Evolutionary conservation across 768 basidiomycete species (phyloP).

Genomic region (Lenzites betulinus): DNA sequence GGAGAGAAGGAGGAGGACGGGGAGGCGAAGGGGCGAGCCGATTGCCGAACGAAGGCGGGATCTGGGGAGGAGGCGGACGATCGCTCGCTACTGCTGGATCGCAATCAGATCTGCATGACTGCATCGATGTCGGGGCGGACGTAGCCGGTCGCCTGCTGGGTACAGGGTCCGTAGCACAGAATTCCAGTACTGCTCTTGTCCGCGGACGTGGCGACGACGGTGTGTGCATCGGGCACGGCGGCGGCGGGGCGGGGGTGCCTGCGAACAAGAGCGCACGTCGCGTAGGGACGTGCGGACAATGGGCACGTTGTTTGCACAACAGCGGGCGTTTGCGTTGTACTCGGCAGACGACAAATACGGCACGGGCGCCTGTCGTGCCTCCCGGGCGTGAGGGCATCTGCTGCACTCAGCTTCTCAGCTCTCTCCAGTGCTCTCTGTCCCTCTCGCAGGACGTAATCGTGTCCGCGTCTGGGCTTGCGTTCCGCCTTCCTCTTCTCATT

Average conservation of each 20-base stretch:
- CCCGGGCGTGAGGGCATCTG: slow-evolving; percentile 5
- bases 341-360: slow-evolving; percentile 10
- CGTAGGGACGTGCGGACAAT: slow-evolving; percentile 9
- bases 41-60: slow-evolving; percentile 7
- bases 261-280: neutral
- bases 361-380: neutral
- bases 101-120: slow-evolving; percentile 24
- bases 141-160: slow-evolving; percentile 8
- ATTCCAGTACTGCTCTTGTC: neutral
- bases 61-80: slow-evolving; percentile 4
- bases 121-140: slow-evolving; percentile 17
- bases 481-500: slow-evolving; percentile 27
- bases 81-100: slow-evolving; percentile 15
- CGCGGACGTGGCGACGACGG: neutral
- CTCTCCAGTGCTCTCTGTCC: slow-evolving; percentile 12
- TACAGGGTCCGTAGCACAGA: slow-evolving; percentile 12
- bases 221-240: neutral
- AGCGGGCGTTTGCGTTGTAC: slow-evolving; percentile 3
- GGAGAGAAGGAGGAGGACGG: neutral
- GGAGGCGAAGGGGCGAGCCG: neutral
- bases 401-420: slow-evolving; percentile 5
- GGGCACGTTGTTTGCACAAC: slow-evolving; percentile 12
- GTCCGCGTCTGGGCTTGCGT: slow-evolving; percentile 30
- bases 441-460: slow-evolving; percentile 26
- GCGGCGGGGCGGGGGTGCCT: neutral